Evolutionary conservation across 2,329 filamentous ascomycete genomes (phyloP).

Genomic region (Colletotrichum sp.): DNA sequence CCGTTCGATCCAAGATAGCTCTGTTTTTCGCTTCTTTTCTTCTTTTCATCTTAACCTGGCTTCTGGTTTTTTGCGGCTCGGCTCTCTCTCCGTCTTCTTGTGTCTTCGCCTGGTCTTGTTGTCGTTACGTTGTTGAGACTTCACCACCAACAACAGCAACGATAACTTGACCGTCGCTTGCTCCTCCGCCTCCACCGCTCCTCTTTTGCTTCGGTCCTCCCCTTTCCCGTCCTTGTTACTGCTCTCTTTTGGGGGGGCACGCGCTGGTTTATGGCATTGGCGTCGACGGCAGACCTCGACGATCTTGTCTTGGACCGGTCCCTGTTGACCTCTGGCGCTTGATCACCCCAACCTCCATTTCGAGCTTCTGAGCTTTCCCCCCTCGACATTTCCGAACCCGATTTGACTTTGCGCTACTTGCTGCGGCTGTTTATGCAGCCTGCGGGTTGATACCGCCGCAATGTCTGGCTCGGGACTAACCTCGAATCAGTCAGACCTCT

Average conservation of each 20-base stretch:
- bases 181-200: background rate
- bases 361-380: background rate
- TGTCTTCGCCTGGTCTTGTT: background rate
- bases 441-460: background rate
- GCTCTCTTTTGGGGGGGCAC: background rate
- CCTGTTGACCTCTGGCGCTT: background rate
- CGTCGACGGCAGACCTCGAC: background rate
- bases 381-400: background rate
- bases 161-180: background rate
- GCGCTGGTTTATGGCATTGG: background rate
- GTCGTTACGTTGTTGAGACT: background rate
- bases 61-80: background rate
- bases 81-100: background rate
- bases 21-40: background rate
- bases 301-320: background rate
- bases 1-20: background rate
- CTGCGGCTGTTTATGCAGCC: slow-evolving; percentile 1
- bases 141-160: background rate
- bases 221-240: background rate
- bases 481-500: slow-evolving; percentile 32
- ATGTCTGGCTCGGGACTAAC: slow-evolving; percentile 36
- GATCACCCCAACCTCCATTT: background rate
- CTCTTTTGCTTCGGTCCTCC: background rate
- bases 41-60: background rate
- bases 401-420: background rate